These are phyloP conservation scores for Penicillium crystallinum DNA, from an alignment of 495 filamentous ascomycete genomes.

Conservation along the genomic window DNA sequence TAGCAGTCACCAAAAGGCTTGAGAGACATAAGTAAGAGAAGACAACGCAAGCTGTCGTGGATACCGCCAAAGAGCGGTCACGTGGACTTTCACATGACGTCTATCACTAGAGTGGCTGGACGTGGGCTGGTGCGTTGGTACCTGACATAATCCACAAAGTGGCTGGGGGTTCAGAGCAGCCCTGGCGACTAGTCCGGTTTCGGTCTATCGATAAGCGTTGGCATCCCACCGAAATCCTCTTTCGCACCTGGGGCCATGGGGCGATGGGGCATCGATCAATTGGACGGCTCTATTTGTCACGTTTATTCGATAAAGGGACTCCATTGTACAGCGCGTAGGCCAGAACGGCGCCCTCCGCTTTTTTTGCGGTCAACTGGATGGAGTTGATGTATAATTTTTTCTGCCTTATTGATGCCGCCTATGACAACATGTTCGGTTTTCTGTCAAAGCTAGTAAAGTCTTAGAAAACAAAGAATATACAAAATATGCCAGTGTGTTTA, in stretches of 20 bases:
- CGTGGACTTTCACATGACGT: constrained; percentile 27
- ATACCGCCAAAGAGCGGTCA: background rate
- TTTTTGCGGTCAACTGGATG: constrained; percentile 5
- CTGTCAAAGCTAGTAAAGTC: background rate
- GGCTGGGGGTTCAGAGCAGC: constrained; percentile 6
- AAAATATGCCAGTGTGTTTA: too few species aligned
- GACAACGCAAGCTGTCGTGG: background rate
- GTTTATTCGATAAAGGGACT: constrained; percentile 20
- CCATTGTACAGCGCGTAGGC: constrained; percentile 23
- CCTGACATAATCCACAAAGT: constrained; percentile 14
- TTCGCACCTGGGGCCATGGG: constrained; percentile 4
- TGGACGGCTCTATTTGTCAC: constrained; percentile 29
- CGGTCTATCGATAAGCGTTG: constrained; percentile 24
- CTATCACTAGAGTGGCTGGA: constrained; percentile 10
- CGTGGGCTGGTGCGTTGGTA: constrained; percentile 12
- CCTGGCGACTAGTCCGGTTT: background rate
- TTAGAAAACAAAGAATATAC: background rate
- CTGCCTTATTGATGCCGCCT: constrained; percentile 4
- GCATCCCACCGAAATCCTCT: constrained; percentile 24
- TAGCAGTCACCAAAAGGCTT: background rate
- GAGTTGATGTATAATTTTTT: constrained; percentile 10
- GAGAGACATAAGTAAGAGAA: background rate
- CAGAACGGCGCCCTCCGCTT: constrained; percentile 21
- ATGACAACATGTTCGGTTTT: background rate
- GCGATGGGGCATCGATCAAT: constrained; percentile 12